Evolutionary conservation across 148 eudicot genomes (phyloP).

Genomic region (Fallopia convolvulus): DNA sequence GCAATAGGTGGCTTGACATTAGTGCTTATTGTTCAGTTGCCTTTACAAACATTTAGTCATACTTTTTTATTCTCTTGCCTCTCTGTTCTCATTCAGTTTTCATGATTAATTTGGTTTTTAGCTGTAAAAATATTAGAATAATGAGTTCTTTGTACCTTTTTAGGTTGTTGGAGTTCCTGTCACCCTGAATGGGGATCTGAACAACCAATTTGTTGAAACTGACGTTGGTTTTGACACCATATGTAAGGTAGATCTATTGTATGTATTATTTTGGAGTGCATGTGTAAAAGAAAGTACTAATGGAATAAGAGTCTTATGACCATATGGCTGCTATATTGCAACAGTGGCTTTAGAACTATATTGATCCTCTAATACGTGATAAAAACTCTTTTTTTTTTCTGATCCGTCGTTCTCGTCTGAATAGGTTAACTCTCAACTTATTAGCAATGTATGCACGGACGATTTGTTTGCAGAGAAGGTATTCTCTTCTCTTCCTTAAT

Average conservation of each 20-base stretch:
- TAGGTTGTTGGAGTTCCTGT: constrained; percentile 99
- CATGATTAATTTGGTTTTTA: background rate
- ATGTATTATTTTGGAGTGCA: background rate
- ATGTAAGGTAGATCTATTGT: constrained; percentile 56
- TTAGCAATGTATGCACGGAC: constrained; percentile 98
- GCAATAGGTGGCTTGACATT: background rate
- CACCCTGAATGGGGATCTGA: constrained; percentile 53
- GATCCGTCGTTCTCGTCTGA: background rate
- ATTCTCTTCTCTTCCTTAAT: background rate
- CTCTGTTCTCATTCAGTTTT: background rate
- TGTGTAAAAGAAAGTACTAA: background rate
- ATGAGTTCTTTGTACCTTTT: background rate
- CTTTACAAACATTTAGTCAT: background rate
- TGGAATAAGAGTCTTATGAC: background rate
- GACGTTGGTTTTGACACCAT: constrained; percentile 55
- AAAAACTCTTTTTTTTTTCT: background rate
- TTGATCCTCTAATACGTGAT: background rate
- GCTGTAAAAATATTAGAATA: background rate
- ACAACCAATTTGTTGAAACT: constrained; percentile 44
- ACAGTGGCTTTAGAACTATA: background rate
- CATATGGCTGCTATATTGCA: background rate
- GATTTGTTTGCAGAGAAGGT: constrained; percentile 99
- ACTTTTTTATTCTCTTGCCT: background rate
- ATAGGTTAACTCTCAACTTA: constrained; percentile 96
- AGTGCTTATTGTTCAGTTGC: background rate